phyloP scores from a whole-genome alignment of 2,329 filamentous ascomycete genomes.

The Paecilomyces dactylethromorphus region DNA sequence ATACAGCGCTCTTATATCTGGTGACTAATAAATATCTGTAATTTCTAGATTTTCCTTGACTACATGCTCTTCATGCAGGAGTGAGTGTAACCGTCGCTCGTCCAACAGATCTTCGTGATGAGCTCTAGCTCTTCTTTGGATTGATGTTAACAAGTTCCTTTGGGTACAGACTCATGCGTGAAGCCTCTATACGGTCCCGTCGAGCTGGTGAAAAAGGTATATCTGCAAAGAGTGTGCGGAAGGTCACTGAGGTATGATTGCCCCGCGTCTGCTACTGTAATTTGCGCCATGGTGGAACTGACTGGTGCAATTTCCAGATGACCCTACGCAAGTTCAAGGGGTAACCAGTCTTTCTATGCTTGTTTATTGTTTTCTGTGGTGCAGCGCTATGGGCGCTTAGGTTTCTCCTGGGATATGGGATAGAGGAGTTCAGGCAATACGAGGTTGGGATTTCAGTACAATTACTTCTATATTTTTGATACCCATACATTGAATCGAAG shows the following conservation, averaged over 20 bases:
- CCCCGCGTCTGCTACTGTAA: neutral
- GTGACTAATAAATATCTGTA: neutral
- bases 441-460: too few species aligned
- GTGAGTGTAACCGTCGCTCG: conserved; percentile 29
- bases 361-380: conserved; percentile 1
- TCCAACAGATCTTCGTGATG: neutral
- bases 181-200: conserved; percentile 70
- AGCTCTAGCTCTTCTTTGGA: neutral
- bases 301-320: conserved; percentile 41
- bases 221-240: conserved; percentile 69
- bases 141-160: neutral
- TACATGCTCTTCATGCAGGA: conserved; percentile 74
- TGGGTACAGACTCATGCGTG: conserved; percentile 61
- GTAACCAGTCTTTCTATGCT: conserved; percentile 32
- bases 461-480: neutral
- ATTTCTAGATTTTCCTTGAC: conserved; percentile 69
- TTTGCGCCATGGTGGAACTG: neutral
- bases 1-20: neutral
- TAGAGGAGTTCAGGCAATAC: neutral
- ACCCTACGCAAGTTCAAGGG: conserved; percentile 63
- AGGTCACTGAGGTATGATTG: conserved; percentile 62
- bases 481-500: neutral
- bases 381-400: neutral
- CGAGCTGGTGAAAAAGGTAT: conserved; percentile 66
- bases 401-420: neutral